phyloP scores from a whole-genome alignment of 306 rosid genomes.

The Gleditsia sinensis region DNA sequence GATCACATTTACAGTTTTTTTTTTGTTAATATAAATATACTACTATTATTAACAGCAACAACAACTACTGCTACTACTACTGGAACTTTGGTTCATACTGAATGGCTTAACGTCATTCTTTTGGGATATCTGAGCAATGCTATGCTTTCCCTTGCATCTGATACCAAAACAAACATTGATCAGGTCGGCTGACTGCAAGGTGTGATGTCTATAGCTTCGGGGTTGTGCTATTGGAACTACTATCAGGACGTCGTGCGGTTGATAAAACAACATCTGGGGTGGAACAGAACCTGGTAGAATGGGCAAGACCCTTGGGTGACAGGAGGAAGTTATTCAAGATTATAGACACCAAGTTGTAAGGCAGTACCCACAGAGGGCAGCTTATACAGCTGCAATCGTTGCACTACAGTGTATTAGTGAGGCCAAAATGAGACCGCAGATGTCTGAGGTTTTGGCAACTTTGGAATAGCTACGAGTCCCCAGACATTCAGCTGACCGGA shows the following conservation, averaged over 20 bases:
- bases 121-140: neutral
- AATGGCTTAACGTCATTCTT: neutral
- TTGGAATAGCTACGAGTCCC: slow-evolving; percentile 62
- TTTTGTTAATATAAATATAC: neutral
- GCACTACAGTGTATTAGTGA: slow-evolving; percentile 73
- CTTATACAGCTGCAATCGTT: slow-evolving; percentile 62
- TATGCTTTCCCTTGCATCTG: neutral
- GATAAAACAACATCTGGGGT: slow-evolving; percentile 61
- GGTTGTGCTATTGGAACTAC: slow-evolving; percentile 80
- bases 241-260: slow-evolving; percentile 78
- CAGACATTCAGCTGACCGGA: slow-evolving; percentile 47
- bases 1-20: neutral
- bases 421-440: slow-evolving; percentile 71
- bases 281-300: slow-evolving; percentile 78
- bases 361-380: slow-evolving; percentile 79
- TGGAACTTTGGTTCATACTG: too few relatives aligned
- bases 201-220: slow-evolving; percentile 97
- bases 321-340: slow-evolving; percentile 82
- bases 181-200: slow-evolving; percentile 84
- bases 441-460: slow-evolving; percentile 73
- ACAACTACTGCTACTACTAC: too few relatives aligned
- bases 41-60: too few relatives aligned
- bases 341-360: slow-evolving; percentile 90
- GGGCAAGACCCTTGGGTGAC: slow-evolving; percentile 83
- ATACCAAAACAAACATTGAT: slow-evolving; percentile 4